phyloP scores from a whole-genome alignment of 78 protist species.

The Chrysochromulina parva region DNA sequence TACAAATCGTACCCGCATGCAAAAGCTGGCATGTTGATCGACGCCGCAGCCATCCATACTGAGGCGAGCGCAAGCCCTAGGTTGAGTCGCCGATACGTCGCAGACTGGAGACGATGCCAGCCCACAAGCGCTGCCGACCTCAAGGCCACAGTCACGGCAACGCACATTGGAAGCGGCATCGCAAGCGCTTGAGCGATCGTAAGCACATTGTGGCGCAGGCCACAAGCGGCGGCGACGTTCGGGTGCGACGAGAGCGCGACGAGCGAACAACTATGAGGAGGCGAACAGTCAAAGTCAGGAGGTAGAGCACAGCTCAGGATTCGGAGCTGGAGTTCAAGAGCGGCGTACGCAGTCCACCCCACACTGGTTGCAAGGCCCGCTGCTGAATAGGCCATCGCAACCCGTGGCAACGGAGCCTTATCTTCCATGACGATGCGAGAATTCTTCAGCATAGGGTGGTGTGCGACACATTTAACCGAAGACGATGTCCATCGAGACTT shows the following conservation, averaged over 20 bases:
- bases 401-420: too few relatives aligned
- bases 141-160: neutral
- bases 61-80: neutral
- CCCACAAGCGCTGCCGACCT: neutral
- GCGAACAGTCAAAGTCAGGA: too few relatives aligned
- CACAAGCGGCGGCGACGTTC: constrained; percentile 2
- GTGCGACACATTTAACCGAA: too few relatives aligned
- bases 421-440: too few relatives aligned
- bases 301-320: too few relatives aligned
- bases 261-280: neutral
- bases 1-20: constrained; percentile 18
- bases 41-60: constrained; percentile 6
- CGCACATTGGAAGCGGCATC: constrained; percentile 20
- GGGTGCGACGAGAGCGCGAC: constrained; percentile 37
- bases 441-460: too few relatives aligned
- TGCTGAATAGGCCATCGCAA: too few relatives aligned
- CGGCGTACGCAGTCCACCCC: too few relatives aligned
- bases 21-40: neutral
- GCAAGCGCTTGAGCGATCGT: constrained; percentile 30
- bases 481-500: too few relatives aligned
- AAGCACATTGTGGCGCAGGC: constrained; percentile 27
- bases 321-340: too few relatives aligned
- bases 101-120: neutral
- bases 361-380: too few relatives aligned
- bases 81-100: constrained; percentile 32